A percentile compares a stretch with the other conserved stretches of the same genome.
Evolutionary conservation across 257 asterid species (phyloP).

Genomic region (Prunella vulgaris): DNA sequence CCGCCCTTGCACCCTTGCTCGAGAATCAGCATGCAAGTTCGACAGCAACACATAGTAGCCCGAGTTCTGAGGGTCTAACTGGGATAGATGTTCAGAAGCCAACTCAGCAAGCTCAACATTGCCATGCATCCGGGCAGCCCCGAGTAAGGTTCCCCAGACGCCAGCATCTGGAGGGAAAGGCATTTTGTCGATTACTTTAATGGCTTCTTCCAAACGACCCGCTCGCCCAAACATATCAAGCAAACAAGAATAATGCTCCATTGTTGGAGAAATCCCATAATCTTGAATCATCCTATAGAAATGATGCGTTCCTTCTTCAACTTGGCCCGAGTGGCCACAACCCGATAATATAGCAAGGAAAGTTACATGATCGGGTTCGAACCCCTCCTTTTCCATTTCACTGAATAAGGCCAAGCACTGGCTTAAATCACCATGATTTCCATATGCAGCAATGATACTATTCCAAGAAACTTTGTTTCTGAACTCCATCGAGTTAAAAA

Average conservation of each 20-base stretch:
- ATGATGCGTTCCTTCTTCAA: conserved; percentile 57
- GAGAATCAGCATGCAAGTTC: conserved; percentile 66
- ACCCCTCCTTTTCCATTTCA: conserved; percentile 54
- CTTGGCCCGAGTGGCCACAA: conserved; percentile 71
- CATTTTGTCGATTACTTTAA: conserved; percentile 44
- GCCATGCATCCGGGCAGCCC: conserved; percentile 77
- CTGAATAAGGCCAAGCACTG: conserved; percentile 43
- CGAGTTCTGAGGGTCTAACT: conserved; percentile 76
- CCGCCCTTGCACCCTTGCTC: conserved; percentile 64
- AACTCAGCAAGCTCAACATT: conserved; percentile 69
- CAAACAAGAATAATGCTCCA: conserved; percentile 87
- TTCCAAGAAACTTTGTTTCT: conserved; percentile 92
- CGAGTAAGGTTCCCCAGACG: conserved; percentile 84
- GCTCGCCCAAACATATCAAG: conserved; percentile 75
- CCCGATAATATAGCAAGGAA: conserved; percentile 77
- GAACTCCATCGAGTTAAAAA: conserved; percentile 51
- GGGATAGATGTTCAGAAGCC: conserved; percentile 57
- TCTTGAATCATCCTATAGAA: conserved; percentile 57
- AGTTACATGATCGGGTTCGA: conserved; percentile 66
- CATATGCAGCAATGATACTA: conserved; percentile 89
- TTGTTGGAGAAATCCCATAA: conserved; percentile 43
- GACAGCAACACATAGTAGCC: conserved; percentile 80
- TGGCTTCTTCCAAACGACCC: conserved; percentile 60
- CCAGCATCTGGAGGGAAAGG: conserved; percentile 82
- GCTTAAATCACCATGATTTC: conserved; percentile 56